phyloP scores from a whole-genome alignment of 73 alveolate species.

The Paramecium biaurelia region DNA sequence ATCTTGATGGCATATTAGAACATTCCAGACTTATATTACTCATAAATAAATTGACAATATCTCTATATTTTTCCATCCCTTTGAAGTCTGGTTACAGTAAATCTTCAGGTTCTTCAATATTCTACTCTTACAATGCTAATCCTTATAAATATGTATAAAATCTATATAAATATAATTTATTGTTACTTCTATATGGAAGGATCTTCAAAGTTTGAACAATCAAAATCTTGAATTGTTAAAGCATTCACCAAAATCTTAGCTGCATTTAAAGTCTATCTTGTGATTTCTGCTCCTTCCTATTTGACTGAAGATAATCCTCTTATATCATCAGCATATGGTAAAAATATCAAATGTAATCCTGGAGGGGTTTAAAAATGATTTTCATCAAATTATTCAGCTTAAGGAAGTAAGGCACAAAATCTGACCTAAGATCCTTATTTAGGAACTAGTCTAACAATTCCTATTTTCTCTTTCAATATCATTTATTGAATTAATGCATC shows the following conservation, averaged over 20 bases:
- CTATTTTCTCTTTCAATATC: conserved; percentile 88
- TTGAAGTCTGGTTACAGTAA: conserved; percentile 81
- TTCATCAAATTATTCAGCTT: conserved; percentile 75
- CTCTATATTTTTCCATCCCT: conserved; percentile 78
- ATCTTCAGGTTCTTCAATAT: conserved; percentile 77
- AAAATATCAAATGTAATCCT: conserved; percentile 78
- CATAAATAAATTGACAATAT: conserved; percentile 72
- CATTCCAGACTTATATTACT: conserved; percentile 61
- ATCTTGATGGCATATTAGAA: neutral
- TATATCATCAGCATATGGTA: conserved; percentile 91
- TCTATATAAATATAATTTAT: neutral
- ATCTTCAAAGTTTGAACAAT: conserved; percentile 81
- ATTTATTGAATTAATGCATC: conserved; percentile 92
- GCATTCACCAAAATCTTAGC: conserved; percentile 77
- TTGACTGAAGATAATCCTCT: conserved; percentile 69
- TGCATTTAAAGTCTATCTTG: conserved; percentile 69
- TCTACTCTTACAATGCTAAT: conserved; percentile 80
- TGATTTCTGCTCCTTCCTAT: conserved; percentile 55
- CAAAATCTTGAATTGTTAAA: conserved; percentile 79
- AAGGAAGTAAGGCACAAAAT: conserved; percentile 96
- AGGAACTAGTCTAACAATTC: conserved; percentile 95
- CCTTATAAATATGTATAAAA: conserved; percentile 85
- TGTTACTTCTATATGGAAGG: conserved; percentile 72
- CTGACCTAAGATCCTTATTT: conserved; percentile 90
- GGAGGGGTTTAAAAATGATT: conserved; percentile 80